Evolutionary conservation across 805 yeast genomes (phyloP), one percentile per base, ranked within the genome.

Genomic region (Monosporozyma yasuniensis): DNA sequence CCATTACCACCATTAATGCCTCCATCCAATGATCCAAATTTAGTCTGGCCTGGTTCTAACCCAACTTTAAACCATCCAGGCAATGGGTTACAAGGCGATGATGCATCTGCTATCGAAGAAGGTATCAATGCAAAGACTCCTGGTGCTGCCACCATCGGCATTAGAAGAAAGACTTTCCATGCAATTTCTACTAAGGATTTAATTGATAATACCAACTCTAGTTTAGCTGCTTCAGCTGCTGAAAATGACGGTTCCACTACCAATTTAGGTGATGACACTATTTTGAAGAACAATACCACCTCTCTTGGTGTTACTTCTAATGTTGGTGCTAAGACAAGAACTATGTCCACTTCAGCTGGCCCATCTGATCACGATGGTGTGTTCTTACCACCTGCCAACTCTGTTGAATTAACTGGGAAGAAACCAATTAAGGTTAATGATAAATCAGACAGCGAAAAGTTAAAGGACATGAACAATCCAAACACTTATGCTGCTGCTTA

Each of bases 131-230:
- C 57, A 9, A 42, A 43, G 19, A 52, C 28, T 25, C 54, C 56
- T 10, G 52, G 52, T 16, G 48, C 54, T 10, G 51, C 59, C 2
- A 48, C 50, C 23, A 45, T 52, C 18, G 48, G 61, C 4, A 53
- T 59, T n/a, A 62, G 69, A 55, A 65, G 69, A 53, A 67, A 65
- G 54, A 64, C 67, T 6, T 64, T 64, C 47, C 67, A 58, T 43
- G 57, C 64, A 12, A 46, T 61, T 25, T 62, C 68, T 22, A 58
- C 61, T 4, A 55, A 54, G 25, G 63, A 58, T 12, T 34, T 60
- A 35, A 47, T 52, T 25, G 49, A 50, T 14, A 47, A 42, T 12
- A 25, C 48, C 19, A 34, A 48, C n/a, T 46, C 48, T 9, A 41
- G 35, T 25, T 18, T 48, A 16, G 49, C 49, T 21, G 35, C 30